Conservation (phyloP, 352 stramenopile genomes). For the Saprolegnia parasitica region DNA sequence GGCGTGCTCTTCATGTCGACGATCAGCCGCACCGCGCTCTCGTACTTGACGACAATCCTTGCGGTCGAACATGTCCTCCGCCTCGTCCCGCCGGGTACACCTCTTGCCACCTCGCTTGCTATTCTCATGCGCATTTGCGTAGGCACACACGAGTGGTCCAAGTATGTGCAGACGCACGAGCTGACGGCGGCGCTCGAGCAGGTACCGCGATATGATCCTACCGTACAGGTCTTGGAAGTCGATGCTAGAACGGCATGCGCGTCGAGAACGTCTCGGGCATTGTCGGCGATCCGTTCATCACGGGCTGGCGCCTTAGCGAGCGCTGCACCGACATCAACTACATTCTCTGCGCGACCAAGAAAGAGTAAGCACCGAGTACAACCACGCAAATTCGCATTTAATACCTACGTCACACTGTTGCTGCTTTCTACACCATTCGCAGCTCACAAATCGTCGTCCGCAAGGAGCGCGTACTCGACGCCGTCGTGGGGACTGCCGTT, state of each 20-base stretch:
- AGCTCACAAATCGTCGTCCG: neutral
- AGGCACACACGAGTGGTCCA: constrained; percentile 83
- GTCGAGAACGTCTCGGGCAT: constrained; percentile 74
- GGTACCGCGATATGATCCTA: too few species aligned
- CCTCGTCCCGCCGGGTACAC: constrained; percentile 56
- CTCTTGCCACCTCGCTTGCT: neutral
- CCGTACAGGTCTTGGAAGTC: too few species aligned
- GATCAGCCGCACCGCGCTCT: constrained; percentile 74
- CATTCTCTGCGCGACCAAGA: constrained; percentile 73
- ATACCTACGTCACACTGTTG: neutral
- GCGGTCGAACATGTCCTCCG: constrained; percentile 71
- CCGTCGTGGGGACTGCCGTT: neutral
- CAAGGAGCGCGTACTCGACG: neutral
- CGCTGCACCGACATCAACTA: constrained; percentile 80
- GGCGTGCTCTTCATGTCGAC: constrained; percentile 80
- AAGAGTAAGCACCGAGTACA: constrained; percentile 8
- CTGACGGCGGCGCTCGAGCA: constrained; percentile 52
- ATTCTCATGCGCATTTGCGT: neutral
- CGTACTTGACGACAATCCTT: constrained; percentile 60
- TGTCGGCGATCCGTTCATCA: constrained; percentile 66
- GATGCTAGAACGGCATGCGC: constrained; percentile 38
- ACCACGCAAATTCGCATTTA: neutral
- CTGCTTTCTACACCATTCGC: too few species aligned
- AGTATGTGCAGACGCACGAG: constrained; percentile 73
- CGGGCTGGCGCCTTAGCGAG: constrained; percentile 65